Evolutionary conservation across 164 flowering plant genomes (phyloP), one percentile per base, ranked within the genome.

Genomic region (Echeveria elegans): DNA sequence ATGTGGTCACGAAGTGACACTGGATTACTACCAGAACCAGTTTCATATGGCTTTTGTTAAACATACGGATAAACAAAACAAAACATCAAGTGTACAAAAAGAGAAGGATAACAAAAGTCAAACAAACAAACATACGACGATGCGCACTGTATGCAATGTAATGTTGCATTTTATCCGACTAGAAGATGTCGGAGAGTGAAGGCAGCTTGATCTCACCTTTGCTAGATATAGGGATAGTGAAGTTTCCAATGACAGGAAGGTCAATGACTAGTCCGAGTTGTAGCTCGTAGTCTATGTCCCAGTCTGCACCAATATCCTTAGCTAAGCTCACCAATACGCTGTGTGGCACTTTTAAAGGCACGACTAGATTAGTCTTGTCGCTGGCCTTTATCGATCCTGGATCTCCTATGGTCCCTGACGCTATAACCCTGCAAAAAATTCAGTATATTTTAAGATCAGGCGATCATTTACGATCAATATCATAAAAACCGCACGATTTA

Each of bases 241-340:
- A 43, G 47, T 43, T 43, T 7, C 47, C 47, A 43, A 43, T 14
- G 47, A 43, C 47, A 43, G 19, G 47, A 66, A 89, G 76, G 53
- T 88, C 88, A 36, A 88, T 67, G 31, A 74, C 71, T 36, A 89
- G 80, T 0, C 77, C 81, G 36, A 88, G 5, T 0, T 75, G 70
- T 43, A 86, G 26, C 21, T 74, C 69, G 36, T 88, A 88, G 72
- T 88, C 92, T 0, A 88, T 80, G 77, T 88, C 93, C 93, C 91
- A 86, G 53, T 89, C 90, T 0, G 69, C 66, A 4, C 82, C 83
- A 2, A 86, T 69, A 68, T 88, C 96, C 74, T 53, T 86, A 0
- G 73, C 86, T 69, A 89, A 64, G 78, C 79, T 81, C 77, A 77
- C 68, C 66, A 82, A 14, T 38, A 82, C 45, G 18, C 72, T 68